Base-by-base conservation (phyloP, 2,329 filamentous ascomycete genomes). In the Fusarium dimerum region DNA sequence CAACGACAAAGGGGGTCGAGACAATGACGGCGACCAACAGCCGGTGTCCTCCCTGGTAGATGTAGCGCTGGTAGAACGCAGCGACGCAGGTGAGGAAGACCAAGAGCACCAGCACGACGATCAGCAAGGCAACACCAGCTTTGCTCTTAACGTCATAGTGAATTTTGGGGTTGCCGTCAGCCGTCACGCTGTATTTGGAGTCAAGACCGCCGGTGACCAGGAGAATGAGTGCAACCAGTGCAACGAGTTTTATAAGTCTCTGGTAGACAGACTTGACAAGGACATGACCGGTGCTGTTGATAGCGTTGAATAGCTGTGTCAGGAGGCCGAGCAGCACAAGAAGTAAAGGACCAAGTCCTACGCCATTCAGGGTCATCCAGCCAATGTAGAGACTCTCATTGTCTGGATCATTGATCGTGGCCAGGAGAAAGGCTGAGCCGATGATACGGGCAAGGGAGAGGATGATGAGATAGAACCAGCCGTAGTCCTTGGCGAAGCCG, bases 381-480 rank as follows among this genome's bases (percentile, higher is more conserved):
- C 68, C 71, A 39, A 67, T 54, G 51, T 70, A 72, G 30, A 73
- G 67, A 30, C 45, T 56, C 32, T 51, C 50, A 56, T 73, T 80
- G 1, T 76, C 79, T 0, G 81, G 79, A 53, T 85, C 78, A 13
- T 83, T 66, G 43, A 83, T 56, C 40, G 66, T 68, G 43, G 64
- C 69, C 7, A 73, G 67, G 50, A 62, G 66, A 12, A 85, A 51
- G n/a, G 75, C 71, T 57, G 83, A 77, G 55, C 75, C 69, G 45
- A 85, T 74, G 48, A 88, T 81, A 72, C 86, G 82, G 50, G 68
- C 74, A 13, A 85, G 71, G 2, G 84, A 75, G 13, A 84, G 74
- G 26, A 87, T 76, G 13, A 87, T 72, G 61, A 87, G 79, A 10
- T 85, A 75, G 18, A 84, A 77, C 44, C 83, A 86, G 5, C 84